Conservation (phyloP, 169 alveolate genomes). For the Theileria annulata region DNA sequence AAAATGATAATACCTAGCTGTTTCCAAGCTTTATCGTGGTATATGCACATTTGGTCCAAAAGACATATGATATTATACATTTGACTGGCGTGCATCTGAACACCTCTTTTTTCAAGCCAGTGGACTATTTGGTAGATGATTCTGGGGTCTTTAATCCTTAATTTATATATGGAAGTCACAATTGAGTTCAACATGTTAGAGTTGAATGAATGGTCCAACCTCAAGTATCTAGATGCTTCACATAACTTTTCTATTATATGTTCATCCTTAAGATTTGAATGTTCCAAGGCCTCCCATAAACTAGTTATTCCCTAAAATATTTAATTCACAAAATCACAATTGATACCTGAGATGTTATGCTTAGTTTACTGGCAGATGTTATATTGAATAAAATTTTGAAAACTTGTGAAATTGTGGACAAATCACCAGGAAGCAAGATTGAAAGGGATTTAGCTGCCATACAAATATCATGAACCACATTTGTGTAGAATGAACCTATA, state of each 20-base stretch:
- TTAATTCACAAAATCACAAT: neutral
- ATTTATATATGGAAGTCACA: conserved; percentile 58
- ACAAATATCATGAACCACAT: conserved; percentile 59
- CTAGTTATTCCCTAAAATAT: conserved; percentile 81
- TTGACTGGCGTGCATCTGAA: conserved; percentile 76
- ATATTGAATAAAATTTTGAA: conserved; percentile 27
- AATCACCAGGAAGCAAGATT: conserved; percentile 55
- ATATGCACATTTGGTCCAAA: conserved; percentile 72
- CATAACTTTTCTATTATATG: conserved; percentile 64
- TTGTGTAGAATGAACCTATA: conserved; percentile 48
- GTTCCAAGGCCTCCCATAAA: conserved; percentile 72
- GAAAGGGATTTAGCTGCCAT: conserved; percentile 64
- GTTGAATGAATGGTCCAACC: conserved; percentile 79
- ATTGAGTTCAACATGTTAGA: conserved; percentile 77
- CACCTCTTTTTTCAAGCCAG: conserved; percentile 74
- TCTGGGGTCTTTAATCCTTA: conserved; percentile 69
- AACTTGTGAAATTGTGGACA: conserved; percentile 1
- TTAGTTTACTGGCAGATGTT: conserved; percentile 18
- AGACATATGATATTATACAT: conserved; percentile 65
- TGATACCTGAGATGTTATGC: conserved; percentile 57
- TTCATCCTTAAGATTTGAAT: conserved; percentile 63
- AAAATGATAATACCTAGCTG: conserved; percentile 54
- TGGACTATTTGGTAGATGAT: conserved; percentile 74
- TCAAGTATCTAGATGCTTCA: conserved; percentile 75
- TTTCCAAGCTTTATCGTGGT: conserved; percentile 80